phyloP scores from a whole-genome alignment of 495 filamentous ascomycete species.

The Daldinia caldariorum region DNA sequence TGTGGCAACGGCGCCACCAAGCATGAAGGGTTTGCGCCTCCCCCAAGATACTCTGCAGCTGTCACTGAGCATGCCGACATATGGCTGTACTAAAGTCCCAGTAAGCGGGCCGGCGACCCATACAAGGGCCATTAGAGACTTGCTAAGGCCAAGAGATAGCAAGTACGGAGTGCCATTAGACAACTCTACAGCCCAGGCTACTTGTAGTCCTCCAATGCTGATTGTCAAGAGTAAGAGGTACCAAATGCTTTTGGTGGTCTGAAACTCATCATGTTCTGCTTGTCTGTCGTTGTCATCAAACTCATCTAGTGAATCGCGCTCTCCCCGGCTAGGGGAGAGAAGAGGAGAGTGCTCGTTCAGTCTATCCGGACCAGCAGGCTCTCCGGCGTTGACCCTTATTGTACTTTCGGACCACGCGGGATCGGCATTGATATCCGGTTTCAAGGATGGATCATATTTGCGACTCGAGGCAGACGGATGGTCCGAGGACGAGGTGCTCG shows the following conservation, averaged over 20 bases:
- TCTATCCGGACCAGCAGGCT: constrained; percentile 30
- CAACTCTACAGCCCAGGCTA: constrained; percentile 93
- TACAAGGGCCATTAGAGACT: constrained; percentile 89
- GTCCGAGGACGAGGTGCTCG: constrained; percentile 40
- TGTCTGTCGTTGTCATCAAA: constrained; percentile 48
- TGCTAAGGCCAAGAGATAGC: constrained; percentile 85
- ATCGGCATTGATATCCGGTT: constrained; percentile 27
- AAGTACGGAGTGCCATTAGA: constrained; percentile 81
- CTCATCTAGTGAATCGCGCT: constrained; percentile 49
- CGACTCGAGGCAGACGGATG: constrained; percentile 34
- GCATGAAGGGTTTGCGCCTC: constrained; percentile 88
- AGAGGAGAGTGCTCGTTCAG: constrained; percentile 69
- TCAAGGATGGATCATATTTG: constrained; percentile 26
- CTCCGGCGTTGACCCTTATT: constrained; percentile 26
- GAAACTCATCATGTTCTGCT: constrained; percentile 54
- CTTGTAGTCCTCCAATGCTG: constrained; percentile 84
- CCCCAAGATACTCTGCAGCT: constrained; percentile 83
- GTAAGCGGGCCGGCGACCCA: constrained; percentile 94
- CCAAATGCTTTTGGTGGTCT: constrained; percentile 77
- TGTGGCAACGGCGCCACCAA: constrained; percentile 77
- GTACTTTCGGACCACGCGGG: constrained; percentile 36
- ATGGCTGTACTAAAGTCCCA: constrained; percentile 89
- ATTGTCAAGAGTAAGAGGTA: constrained; percentile 87
- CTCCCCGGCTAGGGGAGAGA: constrained; percentile 59
- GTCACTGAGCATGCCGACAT: constrained; percentile 89